These are phyloP conservation scores for Alternaria sp. DNA, from an alignment of 2,329 filamentous ascomycete genomes.

Conservation along the genomic window DNA sequence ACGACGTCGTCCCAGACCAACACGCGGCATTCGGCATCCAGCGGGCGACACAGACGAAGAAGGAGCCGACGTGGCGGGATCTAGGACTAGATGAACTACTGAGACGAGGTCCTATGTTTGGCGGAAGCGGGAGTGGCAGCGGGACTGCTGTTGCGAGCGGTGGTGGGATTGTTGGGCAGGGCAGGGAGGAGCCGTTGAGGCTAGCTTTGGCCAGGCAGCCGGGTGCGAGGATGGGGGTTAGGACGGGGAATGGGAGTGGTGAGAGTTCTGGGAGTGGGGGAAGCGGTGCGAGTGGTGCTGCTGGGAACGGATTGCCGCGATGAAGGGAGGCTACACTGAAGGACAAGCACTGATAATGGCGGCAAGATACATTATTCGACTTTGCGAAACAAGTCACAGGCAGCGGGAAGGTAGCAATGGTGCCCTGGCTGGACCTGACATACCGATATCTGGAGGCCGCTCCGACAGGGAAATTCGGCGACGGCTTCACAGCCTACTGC, in stretches of 20 bases:
- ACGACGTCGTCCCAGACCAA: conserved; percentile 86
- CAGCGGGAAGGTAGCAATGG: background rate
- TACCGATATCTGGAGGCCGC: background rate
- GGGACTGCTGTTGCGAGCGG: conserved; percentile 13
- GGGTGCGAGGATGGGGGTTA: conserved; percentile 27
- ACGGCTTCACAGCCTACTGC: background rate
- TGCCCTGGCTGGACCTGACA: background rate
- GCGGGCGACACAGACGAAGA: conserved; percentile 74
- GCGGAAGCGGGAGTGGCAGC: conserved; percentile 14
- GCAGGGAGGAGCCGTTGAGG: conserved; percentile 36
- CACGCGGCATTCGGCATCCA: conserved; percentile 88
- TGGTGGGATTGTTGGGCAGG: conserved; percentile 5
- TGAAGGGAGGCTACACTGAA: conserved; percentile 17
- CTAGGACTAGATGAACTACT: conserved; percentile 75
- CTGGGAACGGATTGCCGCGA: conserved; percentile 44
- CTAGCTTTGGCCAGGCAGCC: conserved; percentile 42
- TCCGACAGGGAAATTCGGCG: background rate
- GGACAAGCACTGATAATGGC: fast-evolving
- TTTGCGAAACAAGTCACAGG: background rate
- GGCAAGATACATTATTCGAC: background rate
- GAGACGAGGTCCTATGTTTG: conserved; percentile 62
- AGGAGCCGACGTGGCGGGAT: conserved; percentile 80
- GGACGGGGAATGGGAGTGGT: conserved; percentile 9
- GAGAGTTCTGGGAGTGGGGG: conserved; percentile 20
- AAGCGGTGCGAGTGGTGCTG: conserved; percentile 13